Evolutionary conservation across 257 asterid species (phyloP), one percentile per base, ranked within the genome.

Genomic region (Eucommia ulmoides): DNA sequence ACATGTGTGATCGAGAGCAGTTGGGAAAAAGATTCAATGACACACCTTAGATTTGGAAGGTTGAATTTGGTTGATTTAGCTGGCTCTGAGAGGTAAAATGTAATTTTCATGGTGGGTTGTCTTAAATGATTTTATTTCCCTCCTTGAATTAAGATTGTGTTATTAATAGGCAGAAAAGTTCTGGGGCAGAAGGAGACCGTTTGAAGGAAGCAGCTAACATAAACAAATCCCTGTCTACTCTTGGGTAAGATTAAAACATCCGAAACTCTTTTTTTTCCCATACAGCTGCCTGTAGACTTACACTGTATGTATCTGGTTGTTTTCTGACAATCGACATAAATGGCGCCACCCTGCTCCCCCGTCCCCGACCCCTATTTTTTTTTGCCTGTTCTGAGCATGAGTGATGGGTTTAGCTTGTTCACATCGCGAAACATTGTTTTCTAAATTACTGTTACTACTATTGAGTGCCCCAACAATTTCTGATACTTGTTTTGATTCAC

Each of bases 111-210:
- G 11, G 48, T 45, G 24, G 61, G 19, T 45, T 55, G 50, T 55
- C 56, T 59, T 46, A 21, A 15, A 51, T 50, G 67, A 41, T n/a
- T n/a, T n/a, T n/a, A n/a, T n/a, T n/a, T n/a, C n/a, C n/a, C n/a
- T n/a, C n/a, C n/a, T n/a, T 38, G 54, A 51, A 52, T 45, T 59
- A 33, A 63, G 46, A 23, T 65, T 38, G 26, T 58, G 38, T 49
- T 24, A 49, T 57, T 67, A 45, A 56, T 61, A 85, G 96, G 82
- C 88, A 82, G 74, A 85, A 82, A 75, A 79, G 82, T 64, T 85
- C 94, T 44, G 94, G 92, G 46, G 92, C 92, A 38, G 96, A 85
- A 71, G 88, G 92, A 60, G 94, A 75, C 47, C 88, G 92, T 59
- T 63, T 85, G 75, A 85, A 75, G 74, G 96, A 82, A 77, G 96